These are phyloP conservation scores for Entoloma clypeatum DNA, from an alignment of 1,284 basidiomycete species.

Conservation along the genomic window DNA sequence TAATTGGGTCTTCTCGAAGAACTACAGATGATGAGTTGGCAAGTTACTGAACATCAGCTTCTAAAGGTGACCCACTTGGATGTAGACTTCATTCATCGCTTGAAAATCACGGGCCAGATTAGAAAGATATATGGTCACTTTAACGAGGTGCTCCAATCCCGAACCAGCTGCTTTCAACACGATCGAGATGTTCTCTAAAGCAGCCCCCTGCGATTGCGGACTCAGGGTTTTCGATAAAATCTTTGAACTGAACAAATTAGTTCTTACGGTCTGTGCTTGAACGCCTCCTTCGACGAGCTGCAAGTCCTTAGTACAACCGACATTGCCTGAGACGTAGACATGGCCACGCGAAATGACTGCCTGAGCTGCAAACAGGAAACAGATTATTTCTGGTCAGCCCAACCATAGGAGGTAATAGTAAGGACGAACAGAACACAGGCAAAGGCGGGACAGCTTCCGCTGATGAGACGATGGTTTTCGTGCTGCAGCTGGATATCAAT, in stretches of 20 bases:
- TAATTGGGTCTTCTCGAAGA: conserved; percentile 45
- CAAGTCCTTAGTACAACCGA: conserved; percentile 48
- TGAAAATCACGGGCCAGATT: conserved; percentile 49
- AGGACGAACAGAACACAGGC: conserved; percentile 45
- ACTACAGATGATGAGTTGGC: conserved; percentile 35
- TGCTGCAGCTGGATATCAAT: no score
- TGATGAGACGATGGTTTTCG: conserved; percentile 35
- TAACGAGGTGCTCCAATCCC: conserved; percentile 53
- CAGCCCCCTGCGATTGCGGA: conserved; percentile 39
- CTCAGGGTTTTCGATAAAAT: background rate
- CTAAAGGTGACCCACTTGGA: conserved; percentile 33
- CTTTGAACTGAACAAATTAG: background rate
- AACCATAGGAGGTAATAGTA: background rate
- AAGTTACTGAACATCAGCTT: no score
- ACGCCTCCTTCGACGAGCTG: conserved; percentile 52
- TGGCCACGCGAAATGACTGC: conserved; percentile 47
- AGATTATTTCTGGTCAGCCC: conserved; percentile 7
- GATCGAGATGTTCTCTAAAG: conserved; percentile 54
- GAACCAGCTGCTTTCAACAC: conserved; percentile 62
- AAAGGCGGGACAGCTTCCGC: conserved; percentile 45
- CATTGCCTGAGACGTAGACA: conserved; percentile 59
- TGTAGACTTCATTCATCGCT: conserved; percentile 53
- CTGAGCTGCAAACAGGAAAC: conserved; percentile 33
- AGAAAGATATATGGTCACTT: conserved; percentile 57
- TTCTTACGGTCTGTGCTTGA: conserved; percentile 47